Percentiles rank a stretch among this genome's conserved stretches.
These are phyloP conservation scores for Trebouxia sp. DNA, from an alignment of 139 green algal genomes.

Conservation along the genomic window DNA sequence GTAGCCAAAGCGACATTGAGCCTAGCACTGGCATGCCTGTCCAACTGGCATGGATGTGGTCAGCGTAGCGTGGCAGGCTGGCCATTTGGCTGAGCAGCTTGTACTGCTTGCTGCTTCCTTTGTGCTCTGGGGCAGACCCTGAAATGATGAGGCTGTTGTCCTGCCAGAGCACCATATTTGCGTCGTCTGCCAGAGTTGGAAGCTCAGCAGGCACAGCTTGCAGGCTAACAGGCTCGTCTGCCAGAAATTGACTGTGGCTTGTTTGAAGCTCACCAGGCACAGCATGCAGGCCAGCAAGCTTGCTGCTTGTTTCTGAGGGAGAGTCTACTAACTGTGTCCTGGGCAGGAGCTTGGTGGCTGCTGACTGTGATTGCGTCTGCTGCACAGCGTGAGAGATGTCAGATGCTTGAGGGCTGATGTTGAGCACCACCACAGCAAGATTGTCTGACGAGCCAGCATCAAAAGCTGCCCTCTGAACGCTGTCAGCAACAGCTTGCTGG, in stretches of 20 bases:
- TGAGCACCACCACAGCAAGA: slow-evolving; percentile 56
- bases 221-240: too few species aligned
- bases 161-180: neutral
- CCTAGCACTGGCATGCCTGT: neutral
- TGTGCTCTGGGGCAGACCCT: neutral
- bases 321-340: too few species aligned
- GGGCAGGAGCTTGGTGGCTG: too few species aligned
- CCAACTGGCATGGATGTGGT: slow-evolving; percentile 7
- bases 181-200: neutral
- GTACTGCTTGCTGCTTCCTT: neutral
- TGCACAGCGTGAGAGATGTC: neutral
- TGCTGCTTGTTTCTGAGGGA: too few species aligned
- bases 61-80: neutral
- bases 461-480: slow-evolving; percentile 54
- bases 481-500: slow-evolving; percentile 34
- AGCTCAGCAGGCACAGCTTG: neutral
- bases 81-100: neutral
- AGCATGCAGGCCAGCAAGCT: too few species aligned
- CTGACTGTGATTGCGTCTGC: neutral
- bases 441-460: slow-evolving; percentile 64
- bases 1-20: neutral
- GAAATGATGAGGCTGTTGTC: neutral
- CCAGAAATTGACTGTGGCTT: too few species aligned
- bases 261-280: slow-evolving; percentile 8
- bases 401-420: slow-evolving; percentile 32